Conservation (phyloP, 2,329 filamentous ascomycete species). For the Fusarium succisae region DNA sequence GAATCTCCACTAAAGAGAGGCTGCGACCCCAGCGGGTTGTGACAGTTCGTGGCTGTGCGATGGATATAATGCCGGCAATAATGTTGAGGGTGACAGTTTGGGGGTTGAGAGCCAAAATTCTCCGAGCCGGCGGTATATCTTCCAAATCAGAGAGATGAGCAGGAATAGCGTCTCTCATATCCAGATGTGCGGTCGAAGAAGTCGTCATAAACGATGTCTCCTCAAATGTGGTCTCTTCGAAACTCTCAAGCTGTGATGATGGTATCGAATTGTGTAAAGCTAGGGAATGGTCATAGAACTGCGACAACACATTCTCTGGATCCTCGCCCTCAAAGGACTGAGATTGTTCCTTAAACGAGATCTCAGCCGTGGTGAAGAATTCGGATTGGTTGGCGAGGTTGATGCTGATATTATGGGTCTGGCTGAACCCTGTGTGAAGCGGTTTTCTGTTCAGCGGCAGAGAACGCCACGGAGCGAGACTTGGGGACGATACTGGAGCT, state of each 20-base stretch:
- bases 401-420: constrained; percentile 53
- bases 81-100: constrained; percentile 86
- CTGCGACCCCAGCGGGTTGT: constrained; percentile 70
- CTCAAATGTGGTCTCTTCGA: constrained; percentile 39
- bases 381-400: constrained; percentile 47
- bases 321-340: constrained; percentile 45
- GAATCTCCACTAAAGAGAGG: constrained; percentile 76
- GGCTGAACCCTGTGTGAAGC: constrained; percentile 63
- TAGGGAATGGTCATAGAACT: constrained; percentile 84
- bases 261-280: constrained; percentile 72
- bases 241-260: constrained; percentile 65
- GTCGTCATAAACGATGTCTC: constrained; percentile 52
- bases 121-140: constrained; percentile 73
- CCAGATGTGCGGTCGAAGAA: constrained; percentile 44
- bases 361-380: constrained; percentile 59
- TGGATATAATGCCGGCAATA: constrained; percentile 80
- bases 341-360: constrained; percentile 46
- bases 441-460: constrained; percentile 59
- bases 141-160: constrained; percentile 64
- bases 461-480: constrained; percentile 61
- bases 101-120: constrained; percentile 74
- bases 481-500: constrained; percentile 44
- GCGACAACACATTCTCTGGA: constrained; percentile 57
- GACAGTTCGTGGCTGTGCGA: constrained; percentile 73
- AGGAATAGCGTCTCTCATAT: constrained; percentile 37